Conservation (phyloP, 2,329 filamentous ascomycete genomes). For the Cytospora leucostoma region DNA sequence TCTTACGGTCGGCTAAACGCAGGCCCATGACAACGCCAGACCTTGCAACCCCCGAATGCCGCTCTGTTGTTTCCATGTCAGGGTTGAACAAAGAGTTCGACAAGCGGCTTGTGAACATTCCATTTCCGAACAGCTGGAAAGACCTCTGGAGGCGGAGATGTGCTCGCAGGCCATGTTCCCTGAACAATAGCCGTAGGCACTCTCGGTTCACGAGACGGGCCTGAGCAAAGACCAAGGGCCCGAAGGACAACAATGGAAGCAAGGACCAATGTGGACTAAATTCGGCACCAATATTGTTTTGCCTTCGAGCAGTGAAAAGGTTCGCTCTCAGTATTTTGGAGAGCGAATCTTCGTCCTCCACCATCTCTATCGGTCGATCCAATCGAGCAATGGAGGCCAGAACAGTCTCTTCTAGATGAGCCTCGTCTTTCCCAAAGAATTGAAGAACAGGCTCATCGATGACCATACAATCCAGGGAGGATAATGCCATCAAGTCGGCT, state of each 20-base stretch:
- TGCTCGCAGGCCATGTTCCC: constrained; percentile 66
- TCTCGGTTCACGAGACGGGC: constrained; percentile 75
- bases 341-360: constrained; percentile 39
- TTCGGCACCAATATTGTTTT: constrained; percentile 29
- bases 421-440: constrained; percentile 52
- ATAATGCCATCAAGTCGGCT: neutral
- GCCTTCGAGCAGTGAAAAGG: constrained; percentile 37
- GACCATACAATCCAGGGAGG: neutral
- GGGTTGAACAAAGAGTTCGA: constrained; percentile 84
- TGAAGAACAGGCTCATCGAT: constrained; percentile 37
- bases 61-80: constrained; percentile 76
- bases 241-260: constrained; percentile 71
- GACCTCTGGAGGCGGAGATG: constrained; percentile 76
- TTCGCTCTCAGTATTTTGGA: constrained; percentile 43
- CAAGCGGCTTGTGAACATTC: constrained; percentile 77
- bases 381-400: constrained; percentile 53
- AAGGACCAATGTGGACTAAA: constrained; percentile 60
- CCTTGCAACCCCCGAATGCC: constrained; percentile 67
- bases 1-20: constrained; percentile 75
- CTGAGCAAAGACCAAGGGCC: constrained; percentile 72
- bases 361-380: constrained; percentile 39
- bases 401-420: constrained; percentile 50
- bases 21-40: constrained; percentile 77
- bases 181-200: constrained; percentile 74
- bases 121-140: constrained; percentile 84